These are phyloP conservation scores for Metarhizium brunneum DNA, from an alignment of 2,329 filamentous ascomycete species.

Conservation along the genomic window DNA sequence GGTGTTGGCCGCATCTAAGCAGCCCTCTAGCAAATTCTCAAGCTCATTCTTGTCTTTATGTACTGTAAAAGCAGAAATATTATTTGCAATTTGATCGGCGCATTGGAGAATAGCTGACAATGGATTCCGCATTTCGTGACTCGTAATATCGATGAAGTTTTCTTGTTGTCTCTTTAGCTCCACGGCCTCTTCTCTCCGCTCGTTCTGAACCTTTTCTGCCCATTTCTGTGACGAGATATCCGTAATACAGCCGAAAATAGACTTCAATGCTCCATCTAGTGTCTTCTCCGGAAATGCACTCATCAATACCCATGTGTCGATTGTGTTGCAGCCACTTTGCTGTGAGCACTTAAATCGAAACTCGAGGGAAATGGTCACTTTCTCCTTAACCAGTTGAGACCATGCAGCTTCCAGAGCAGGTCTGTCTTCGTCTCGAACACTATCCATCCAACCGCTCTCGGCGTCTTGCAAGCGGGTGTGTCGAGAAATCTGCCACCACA, in stretches of 20 bases:
- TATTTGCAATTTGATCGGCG: conserved; percentile 58
- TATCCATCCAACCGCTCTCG: conserved; percentile 62
- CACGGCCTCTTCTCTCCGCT: conserved; percentile 70
- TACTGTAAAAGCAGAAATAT: conserved; percentile 34
- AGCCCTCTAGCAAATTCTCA: conserved; percentile 40
- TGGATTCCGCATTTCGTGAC: conserved; percentile 70
- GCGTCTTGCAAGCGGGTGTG: conserved; percentile 50
- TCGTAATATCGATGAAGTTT: conserved; percentile 67
- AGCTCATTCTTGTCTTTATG: conserved; percentile 31
- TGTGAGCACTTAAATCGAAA: conserved; percentile 67
- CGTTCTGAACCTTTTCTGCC: conserved; percentile 71
- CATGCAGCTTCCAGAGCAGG: conserved; percentile 50
- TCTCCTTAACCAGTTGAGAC: conserved; percentile 51
- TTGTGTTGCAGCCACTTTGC: conserved; percentile 47
- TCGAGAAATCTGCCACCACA: conserved; percentile 63
- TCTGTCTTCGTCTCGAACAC: conserved; percentile 58
- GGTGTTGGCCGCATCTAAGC: conserved; percentile 69
- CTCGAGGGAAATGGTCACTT: conserved; percentile 57
- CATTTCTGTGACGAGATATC: conserved; percentile 82
- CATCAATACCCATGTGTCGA: conserved; percentile 70
- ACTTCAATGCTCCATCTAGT: conserved; percentile 54
- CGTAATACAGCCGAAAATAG: conserved; percentile 72
- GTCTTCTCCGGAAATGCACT: conserved; percentile 67
- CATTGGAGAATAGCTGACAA: conserved; percentile 67
- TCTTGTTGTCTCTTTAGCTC: conserved; percentile 66